phyloP scores from a whole-genome alignment of 805 yeast genomes.

The Candida adriatica region DNA sequence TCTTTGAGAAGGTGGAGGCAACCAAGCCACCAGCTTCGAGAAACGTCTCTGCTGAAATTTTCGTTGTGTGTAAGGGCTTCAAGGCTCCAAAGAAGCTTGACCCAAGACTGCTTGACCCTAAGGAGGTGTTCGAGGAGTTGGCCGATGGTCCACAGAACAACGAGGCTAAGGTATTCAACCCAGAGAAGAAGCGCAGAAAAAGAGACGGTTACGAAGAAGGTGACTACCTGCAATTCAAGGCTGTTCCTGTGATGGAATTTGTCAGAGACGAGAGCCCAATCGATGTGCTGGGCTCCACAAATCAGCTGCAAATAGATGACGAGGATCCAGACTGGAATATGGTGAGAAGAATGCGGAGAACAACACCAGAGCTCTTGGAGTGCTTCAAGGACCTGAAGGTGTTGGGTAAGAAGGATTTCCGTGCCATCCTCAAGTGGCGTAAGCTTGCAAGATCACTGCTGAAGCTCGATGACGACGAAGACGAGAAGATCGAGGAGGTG shows the following conservation, averaged over 20 bases:
- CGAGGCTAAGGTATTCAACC: constrained; percentile 91
- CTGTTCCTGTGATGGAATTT: constrained; percentile 72
- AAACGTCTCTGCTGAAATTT: constrained; percentile 98
- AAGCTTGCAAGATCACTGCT: constrained; percentile 72
- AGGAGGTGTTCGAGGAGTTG: constrained; percentile 89
- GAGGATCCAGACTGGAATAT: constrained; percentile 67
- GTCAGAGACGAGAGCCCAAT: constrained; percentile 79
- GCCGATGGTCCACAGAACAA: constrained; percentile 67
- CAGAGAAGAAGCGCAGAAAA: constrained; percentile 82
- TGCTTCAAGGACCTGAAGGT: constrained; percentile 91
- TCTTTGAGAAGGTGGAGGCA: constrained; percentile 95
- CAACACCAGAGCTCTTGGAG: constrained; percentile 71
- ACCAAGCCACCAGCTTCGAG: constrained; percentile 99
- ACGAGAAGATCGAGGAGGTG: constrained; percentile 41
- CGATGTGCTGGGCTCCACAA: constrained; percentile 66
- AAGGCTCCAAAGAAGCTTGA: constrained; percentile 95
- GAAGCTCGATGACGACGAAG: constrained; percentile 55
- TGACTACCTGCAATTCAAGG: constrained; percentile 65
- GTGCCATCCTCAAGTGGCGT: constrained; percentile 81
- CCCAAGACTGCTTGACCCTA: constrained; percentile 87
- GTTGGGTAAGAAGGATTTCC: constrained; percentile 90
- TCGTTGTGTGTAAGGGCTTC: constrained; percentile 92
- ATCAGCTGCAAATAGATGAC: constrained; percentile 52
- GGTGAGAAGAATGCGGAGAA: constrained; percentile 63
- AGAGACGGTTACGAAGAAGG: constrained; percentile 98